Evolutionary conservation across 345 rosid species (phyloP), one percentile per base, ranked within the genome.

Genomic region (Draba incana): DNA sequence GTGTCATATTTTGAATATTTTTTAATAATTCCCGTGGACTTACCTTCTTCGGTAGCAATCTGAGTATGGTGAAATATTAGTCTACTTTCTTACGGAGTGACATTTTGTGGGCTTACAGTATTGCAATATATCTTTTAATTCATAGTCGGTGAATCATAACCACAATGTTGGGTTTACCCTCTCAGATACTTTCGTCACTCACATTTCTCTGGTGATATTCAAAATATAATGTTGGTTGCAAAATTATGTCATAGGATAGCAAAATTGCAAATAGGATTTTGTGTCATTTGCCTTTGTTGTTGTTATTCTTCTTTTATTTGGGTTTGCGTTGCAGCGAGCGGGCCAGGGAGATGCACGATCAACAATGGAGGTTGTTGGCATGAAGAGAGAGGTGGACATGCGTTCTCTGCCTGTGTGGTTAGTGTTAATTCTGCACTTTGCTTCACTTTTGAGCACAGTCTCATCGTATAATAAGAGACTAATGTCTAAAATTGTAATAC

Each of bases 351-450:
- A 66, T 86, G 91, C 79, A 82, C 79, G 62, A 81, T 86, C 41
- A 86, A 86, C 52, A 86, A 86, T 71, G 91, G 91, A 65, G 91
- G 91, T 57, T 86, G 91, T 72, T 86, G 91, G 91, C 88, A 84
- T 69, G 81, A 77, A 31, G 84, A 83, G 47, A 74, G 65, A 60
- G 62, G 81, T 59, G 86, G 91, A 20, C 88, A 79, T 42, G 68
- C 88, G 9, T 84, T 72, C 78, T 80, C 88, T 75, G 91, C 91
- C 62, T 86, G 91, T 83, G 64, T 77, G 87, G 99, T 95, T 63
- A 70, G 90, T 79, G 66, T 54, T 42, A 59, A 27, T 25, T 52
- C 30, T 70, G 13, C 24, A 48, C 6, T 15, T 20, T 10, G 45
- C 8, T 1, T 53, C 9, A 6, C 3, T 28, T 67, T 64, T 0